Evolutionary conservation across 192 early-diverging fungal species (phyloP), one percentile per base, ranked within the genome.

Genomic region (Coemansia sp.): DNA sequence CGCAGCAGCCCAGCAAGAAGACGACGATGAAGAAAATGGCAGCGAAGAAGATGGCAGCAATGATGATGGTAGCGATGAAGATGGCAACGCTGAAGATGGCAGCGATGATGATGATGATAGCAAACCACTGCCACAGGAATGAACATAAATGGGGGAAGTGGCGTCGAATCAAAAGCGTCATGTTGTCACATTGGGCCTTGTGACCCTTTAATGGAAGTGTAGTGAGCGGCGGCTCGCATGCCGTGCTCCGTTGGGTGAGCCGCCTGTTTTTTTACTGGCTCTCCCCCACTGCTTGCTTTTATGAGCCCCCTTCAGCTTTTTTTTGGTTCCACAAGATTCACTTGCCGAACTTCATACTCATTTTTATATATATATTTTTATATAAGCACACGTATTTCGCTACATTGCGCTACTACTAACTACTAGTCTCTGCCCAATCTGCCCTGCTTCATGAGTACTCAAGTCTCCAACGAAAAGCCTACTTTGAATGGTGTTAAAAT

Each of bases 401-500:
- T 42, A 42, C 35, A 37, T 37, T 37, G 35, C 35, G 35, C 58
- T 46, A 21, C 59, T 63, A 30, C 68, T 59, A 63, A 47, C 61
- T 21, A 64, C 40, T 69, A 53, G 52, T 53, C 2, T 30, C 52
- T 30, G 52, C 52, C 26, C 26, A 47, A 64, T 64, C 63, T 64
- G 17, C 63, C 63, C 62, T 52, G 62, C 64, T 77, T 81, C 26
- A 81, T 81, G 78, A 81, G 78, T 73, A 75, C 73, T 61, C 78
- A 66, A 67, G 70, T 69, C 50, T 73, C 78, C 58, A 81, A 81
- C 69, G 78, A 78, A 46, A 84, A 84, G 68, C 82, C 82, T 68
- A 67, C 82, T 76, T 71, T 84, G 74, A 76, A 75, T 78, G 82
- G 82, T 85, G 78, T 73, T 43, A 74, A 65, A 62, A 79, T 77